phyloP scores from a whole-genome alignment of 2,329 filamentous ascomycete genomes.

The Beauveria australis region DNA sequence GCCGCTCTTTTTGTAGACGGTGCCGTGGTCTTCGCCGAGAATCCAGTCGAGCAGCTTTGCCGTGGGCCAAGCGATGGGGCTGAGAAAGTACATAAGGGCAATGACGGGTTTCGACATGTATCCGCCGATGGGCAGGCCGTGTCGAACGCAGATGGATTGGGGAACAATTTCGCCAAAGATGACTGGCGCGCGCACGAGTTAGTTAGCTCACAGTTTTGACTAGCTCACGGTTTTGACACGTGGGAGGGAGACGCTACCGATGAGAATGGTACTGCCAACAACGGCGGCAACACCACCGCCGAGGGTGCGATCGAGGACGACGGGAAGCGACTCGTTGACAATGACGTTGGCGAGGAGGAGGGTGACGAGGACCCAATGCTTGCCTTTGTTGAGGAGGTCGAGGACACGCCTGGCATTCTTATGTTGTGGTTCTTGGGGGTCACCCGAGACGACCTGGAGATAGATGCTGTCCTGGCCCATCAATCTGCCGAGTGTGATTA shows the following conservation, averaged over 20 bases:
- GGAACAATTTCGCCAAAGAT: constrained; percentile 97
- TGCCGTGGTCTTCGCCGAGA: constrained; percentile 90
- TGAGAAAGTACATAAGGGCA: constrained; percentile 82
- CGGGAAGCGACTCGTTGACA: constrained; percentile 92
- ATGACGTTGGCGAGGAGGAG: constrained; percentile 93
- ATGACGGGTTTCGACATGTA: constrained; percentile 87
- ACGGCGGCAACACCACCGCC: constrained; percentile 93
- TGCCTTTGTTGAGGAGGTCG: constrained; percentile 72
- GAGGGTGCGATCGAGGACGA: constrained; percentile 86
- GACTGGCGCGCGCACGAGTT: constrained; percentile 44
- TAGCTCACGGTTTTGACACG: not conserved
- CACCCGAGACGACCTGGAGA: constrained; percentile 84
- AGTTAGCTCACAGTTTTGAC: not conserved
- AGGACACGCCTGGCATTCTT: constrained; percentile 79
- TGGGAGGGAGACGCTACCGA: constrained; percentile 54
- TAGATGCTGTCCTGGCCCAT: constrained; percentile 89
- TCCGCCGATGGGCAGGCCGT: constrained; percentile 88
- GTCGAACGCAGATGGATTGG: constrained; percentile 93
- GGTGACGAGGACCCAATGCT: constrained; percentile 97
- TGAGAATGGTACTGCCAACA: constrained; percentile 83
- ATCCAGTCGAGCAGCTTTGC: constrained; percentile 92
- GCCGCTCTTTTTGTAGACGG: constrained; percentile 95
- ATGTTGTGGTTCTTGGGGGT: constrained; percentile 75
- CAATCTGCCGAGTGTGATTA: constrained; percentile 27
- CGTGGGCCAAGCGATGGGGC: constrained; percentile 86